Base-by-base conservation (phyloP, 257 asterid species). In the Nicotiana tabacum region DNA sequence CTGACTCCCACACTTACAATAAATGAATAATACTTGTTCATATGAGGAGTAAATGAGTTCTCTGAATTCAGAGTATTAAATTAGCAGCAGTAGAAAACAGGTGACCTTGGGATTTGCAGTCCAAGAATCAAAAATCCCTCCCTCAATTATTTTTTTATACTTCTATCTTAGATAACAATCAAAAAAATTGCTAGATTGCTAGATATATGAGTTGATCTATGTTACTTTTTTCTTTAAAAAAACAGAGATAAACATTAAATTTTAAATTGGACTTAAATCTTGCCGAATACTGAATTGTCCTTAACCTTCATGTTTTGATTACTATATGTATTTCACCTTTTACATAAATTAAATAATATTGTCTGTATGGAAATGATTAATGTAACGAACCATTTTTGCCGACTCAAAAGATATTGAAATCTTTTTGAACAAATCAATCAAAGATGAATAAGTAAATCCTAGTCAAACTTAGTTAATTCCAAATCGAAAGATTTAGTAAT, bases 1-100 rank as follows among this genome's bases (percentile, higher is more conserved):
- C 61, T 13, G 13, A 7, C 61, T 48, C 15, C 79, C 79, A 74
- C 62, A 24, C 79, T 74, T 74, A 27, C 29, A 74, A 48, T 74
- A 74, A 74, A 74, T 74, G 79, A 70, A 72, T 46, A 72, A 43
- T 43, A 2, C 12, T 21, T 70, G 35, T 46, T 46, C 7, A 35
- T 15, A 21, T 35, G n/a, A 39, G 27, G 48, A 74, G 53, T 62
- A 64, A 69, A 82, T 85, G 70, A 13, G 21, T 15, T 53, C 21
- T 37, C 77, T 82, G 82, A 82, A 82, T 61, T 82, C 88, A 82
- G 61, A 67, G 39, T 46, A 70, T 70, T 16, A 24, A 39, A 5
- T 58, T 46, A 8, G 27, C n/a, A 0, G 53, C 69, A 4, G 64
- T 81, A 11, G 30, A 64, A 58, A 80, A 65, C 82, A 51, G 84